Evolutionary conservation across 2,329 filamentous ascomycete species (phyloP).

Genomic region (Fusarium avenaceum): DNA sequence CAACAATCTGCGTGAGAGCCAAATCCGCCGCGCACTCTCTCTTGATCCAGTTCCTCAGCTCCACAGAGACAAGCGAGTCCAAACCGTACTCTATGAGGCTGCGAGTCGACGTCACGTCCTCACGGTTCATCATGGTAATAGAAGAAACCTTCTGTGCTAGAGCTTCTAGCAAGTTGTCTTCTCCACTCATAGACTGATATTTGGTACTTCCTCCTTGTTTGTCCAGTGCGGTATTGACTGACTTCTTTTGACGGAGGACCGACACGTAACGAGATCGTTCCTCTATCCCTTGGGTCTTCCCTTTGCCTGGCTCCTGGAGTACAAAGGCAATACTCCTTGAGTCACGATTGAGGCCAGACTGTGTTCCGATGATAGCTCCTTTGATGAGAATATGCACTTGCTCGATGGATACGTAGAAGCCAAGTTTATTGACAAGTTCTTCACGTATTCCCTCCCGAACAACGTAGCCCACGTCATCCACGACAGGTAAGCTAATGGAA

Average conservation of each 20-base stretch:
- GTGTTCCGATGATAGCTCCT: background rate
- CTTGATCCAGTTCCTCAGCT: conserved; percentile 32
- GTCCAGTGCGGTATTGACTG: background rate
- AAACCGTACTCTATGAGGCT: conserved; percentile 19
- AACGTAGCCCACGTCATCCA: conserved; percentile 5
- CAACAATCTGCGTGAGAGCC: background rate
- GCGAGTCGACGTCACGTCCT: conserved; percentile 17
- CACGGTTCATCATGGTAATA: conserved; percentile 33
- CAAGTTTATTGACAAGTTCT: background rate
- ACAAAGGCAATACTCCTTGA: background rate
- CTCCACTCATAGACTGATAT: background rate
- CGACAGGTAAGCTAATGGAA: background rate
- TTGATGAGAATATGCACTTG: background rate
- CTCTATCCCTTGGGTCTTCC: background rate
- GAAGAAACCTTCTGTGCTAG: conserved; percentile 19
- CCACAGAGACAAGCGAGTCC: conserved; percentile 29
- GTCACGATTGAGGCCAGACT: background rate
- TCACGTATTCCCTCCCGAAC: background rate
- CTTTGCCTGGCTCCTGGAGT: background rate
- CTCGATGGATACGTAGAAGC: background rate
- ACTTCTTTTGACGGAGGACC: background rate
- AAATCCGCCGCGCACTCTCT: conserved; percentile 9
- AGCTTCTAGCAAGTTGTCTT: background rate
- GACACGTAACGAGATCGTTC: background rate
- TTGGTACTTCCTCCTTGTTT: background rate